These are phyloP conservation scores for Aspergillus nidulans DNA, from an alignment of 495 filamentous ascomycete species.

Conservation along the genomic window DNA sequence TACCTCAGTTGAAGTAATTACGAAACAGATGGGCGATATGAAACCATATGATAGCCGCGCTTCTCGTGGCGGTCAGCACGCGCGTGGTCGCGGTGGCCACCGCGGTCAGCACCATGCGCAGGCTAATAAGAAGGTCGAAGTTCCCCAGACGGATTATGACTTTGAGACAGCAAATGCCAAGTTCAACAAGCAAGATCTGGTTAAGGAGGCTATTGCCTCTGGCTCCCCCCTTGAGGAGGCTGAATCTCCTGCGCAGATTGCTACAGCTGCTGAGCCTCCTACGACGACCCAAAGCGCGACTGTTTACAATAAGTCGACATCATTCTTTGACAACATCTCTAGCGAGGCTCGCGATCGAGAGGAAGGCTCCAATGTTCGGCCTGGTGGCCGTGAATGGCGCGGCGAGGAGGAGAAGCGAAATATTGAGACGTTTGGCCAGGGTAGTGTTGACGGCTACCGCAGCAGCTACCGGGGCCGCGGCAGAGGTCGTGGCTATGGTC, in stretches of 20 bases:
- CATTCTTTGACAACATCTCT: conserved; percentile 97
- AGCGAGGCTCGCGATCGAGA: conserved; percentile 89
- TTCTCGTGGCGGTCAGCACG: conserved; percentile 48
- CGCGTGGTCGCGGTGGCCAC: conserved; percentile 51
- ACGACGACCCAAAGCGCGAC: conserved; percentile 30
- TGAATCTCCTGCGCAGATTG: conserved; percentile 30
- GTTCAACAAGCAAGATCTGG: conserved; percentile 95
- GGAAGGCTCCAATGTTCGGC: conserved; percentile 58
- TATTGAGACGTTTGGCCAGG: conserved; percentile 97
- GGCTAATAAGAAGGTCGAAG: conserved; percentile 65
- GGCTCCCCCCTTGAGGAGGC: conserved; percentile 63
- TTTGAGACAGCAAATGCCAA: conserved; percentile 91
- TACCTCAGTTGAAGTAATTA: conserved; percentile 66
- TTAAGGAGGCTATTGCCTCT: conserved; percentile 81
- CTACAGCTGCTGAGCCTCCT: conserved; percentile 32
- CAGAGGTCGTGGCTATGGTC: conserved; percentile 57
- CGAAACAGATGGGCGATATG: conserved; percentile 85
- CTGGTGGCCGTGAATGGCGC: conserved; percentile 85
- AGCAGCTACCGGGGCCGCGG: conserved; percentile 68
- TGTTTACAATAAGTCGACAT: conserved; percentile 74
- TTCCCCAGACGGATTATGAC: conserved; percentile 87
- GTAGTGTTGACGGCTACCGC: conserved; percentile 85
- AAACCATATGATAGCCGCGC: conserved; percentile 56
- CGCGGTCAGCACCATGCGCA: conserved; percentile 49
- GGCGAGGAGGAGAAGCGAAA: conserved; percentile 92